Base-by-base conservation (phyloP, 192 early-diverging fungal genomes). In the Bifiguratus adelaidae region DNA sequence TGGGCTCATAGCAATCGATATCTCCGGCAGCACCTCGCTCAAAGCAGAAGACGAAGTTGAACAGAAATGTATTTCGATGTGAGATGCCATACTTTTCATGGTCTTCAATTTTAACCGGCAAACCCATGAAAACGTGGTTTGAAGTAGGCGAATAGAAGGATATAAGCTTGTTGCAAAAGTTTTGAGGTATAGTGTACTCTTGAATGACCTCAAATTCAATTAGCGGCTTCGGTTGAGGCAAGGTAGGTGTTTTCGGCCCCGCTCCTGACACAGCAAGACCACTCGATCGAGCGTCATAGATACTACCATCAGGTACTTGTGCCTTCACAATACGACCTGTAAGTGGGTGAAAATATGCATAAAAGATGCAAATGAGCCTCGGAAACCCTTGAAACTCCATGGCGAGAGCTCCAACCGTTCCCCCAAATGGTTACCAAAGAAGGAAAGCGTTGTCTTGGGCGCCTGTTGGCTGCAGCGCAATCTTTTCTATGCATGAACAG, bases 31-130 rank as follows among this genome's bases (percentile, higher is more conserved):
- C 89, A 15, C 75, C 61, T 30, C 75, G 78, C 41, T 91, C 87
- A 73, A 98, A 96, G 9, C 91, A 85, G 78, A 98, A 95, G 45
- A 88, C 85, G 36, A 94, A 69, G 63, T 98, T 98, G 68, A 93
- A 98, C 21, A 91, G 73, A 38, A 94, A 68, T 23, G 75, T 80
- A 61, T 92, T 94, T 18, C 95, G 69, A 48, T 91, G 88, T 34
- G 77, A 66, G 32, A 33, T 7, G 37, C n/a, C n/a, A 36, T 68
- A 40, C 12, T 54, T 56, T 21, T 52, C 43, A 43, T 67, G 62
- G 44, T 85, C 73, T 21, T 75, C 60, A n/a, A 94, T 78, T 22
- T 58, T 52, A 6, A 94, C 80, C 3, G 89, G 91, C 42, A 61
- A 72, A 4, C 83, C 86, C 55, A 92, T 68, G 12, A 90, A 67